A percentile compares a stretch with the other conserved stretches of the same genome.
Evolutionary conservation across 1,284 basidiomycete genomes (phyloP).

Genomic region (Afroboletus lepidellus): DNA sequence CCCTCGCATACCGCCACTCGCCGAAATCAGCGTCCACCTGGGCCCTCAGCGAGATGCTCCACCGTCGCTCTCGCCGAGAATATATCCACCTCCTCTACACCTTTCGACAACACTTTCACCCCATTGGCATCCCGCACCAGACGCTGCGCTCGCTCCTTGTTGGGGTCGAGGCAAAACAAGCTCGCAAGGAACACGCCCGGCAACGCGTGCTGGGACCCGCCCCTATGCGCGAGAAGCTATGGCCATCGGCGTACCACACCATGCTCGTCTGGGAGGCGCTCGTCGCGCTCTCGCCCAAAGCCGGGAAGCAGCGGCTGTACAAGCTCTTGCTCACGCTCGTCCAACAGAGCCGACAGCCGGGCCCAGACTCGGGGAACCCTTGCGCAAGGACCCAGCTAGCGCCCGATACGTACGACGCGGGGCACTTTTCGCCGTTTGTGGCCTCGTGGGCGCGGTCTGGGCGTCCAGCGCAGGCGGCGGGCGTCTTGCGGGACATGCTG

Average conservation of each 20-base stretch:
- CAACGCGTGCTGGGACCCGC: constrained; percentile 2
- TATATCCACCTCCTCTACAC: constrained; percentile 19
- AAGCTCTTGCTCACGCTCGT: constrained; percentile 23
- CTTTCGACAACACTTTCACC: constrained; percentile 36
- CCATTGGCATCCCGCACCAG: constrained; percentile 35
- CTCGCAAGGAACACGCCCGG: constrained; percentile 1
- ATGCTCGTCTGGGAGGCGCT: constrained; percentile 40
- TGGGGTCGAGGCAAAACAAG: constrained; percentile 10
- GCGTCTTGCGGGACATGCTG: constrained; percentile 38
- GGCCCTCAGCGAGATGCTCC: constrained; percentile 40
- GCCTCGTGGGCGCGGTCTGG: constrained; percentile 15
- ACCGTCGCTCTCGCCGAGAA: constrained; percentile 28
- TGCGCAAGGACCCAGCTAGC: constrained; percentile 14
- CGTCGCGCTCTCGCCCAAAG: constrained; percentile 11
- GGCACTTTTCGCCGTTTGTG: constrained; percentile 33
- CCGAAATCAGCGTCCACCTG: constrained; percentile 30
- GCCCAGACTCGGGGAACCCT: not conserved
- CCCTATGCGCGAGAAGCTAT: constrained; percentile 27
- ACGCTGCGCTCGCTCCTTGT: constrained; percentile 18
- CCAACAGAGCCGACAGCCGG: constrained; percentile 7
- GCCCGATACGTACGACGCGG: constrained; percentile 21
- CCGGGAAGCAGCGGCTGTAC: constrained; percentile 31
- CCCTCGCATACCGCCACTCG: constrained; percentile 26
- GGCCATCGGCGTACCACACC: constrained; percentile 36
- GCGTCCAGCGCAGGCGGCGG: constrained; percentile 15